Base-by-base conservation (phyloP, 2,329 filamentous ascomycete genomes). In the Aspergillus puulaauensis region DNA sequence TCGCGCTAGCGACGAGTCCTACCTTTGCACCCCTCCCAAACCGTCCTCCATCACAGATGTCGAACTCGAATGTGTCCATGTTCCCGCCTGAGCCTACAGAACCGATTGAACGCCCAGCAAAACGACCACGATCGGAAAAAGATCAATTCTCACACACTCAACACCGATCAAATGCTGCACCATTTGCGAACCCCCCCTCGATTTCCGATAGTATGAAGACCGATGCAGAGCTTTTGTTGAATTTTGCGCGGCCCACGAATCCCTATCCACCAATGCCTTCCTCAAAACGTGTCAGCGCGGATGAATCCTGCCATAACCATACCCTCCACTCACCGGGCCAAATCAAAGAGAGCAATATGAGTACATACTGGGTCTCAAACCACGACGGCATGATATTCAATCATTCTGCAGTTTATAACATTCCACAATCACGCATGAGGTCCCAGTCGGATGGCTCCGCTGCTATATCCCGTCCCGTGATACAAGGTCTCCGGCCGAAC, bases 51-150 rank as follows among this genome's bases (percentile, higher is more conserved):
- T 70, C 67, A 51, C 69, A 68, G 45, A 58, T 66, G 43, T 66
- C 63, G 45, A 59, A 56, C 43, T 63, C 64, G 17, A 56, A 66
- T 43, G 60, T 67, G 48, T 61, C 71, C 44, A 58, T 71, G 54
- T 73, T 70, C 44, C 70, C 65, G 43, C 50, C 69, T 51, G 67
- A 74, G 49, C 58, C 65, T 48, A 66, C 63, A 45, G 68, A 70
- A 37, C 64, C 68, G 43, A 59, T 65, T 45, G 71, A 85, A 64
- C 78, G 82, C 47, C 84, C 84, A 4, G 72, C 82, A 19, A 88
- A 88, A 71, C 80, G 86, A 43, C 79, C 83, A 49, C 81, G 84
- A 61, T 87, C 85, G 44, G 85, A 86, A 65, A 77, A 82, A 63
- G 73, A 81, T 52, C 74, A 77, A 15, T 79, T 79, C 24, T 79